These are phyloP conservation scores for Podaxis carcinomalis DNA, from an alignment of 768 basidiomycete genomes.

Conservation along the genomic window DNA sequence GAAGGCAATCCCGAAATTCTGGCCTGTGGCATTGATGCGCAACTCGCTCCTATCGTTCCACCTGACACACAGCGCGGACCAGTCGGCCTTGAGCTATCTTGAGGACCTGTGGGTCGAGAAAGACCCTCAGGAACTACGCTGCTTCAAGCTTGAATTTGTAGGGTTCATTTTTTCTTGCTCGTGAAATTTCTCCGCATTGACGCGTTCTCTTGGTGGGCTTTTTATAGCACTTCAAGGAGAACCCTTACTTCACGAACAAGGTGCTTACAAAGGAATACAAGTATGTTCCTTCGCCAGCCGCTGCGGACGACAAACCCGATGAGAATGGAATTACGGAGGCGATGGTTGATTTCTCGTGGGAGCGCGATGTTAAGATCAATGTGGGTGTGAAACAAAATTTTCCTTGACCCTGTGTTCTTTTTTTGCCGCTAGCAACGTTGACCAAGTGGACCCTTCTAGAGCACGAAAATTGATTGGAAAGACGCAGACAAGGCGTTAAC, in stretches of 20 bases:
- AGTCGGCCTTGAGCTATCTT: slow-evolving; percentile 76
- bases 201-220: neutral
- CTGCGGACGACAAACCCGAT: slow-evolving; percentile 55
- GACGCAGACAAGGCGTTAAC: slow-evolving; percentile 72
- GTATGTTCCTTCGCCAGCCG: slow-evolving; percentile 51
- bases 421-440: neutral
- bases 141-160: slow-evolving; percentile 87
- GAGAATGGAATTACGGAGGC: slow-evolving; percentile 72
- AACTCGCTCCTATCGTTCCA: slow-evolving; percentile 58
- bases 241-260: slow-evolving; percentile 75
- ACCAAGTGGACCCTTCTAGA: slow-evolving; percentile 29
- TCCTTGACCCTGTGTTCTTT: neutral
- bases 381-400: slow-evolving; percentile 34
- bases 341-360: slow-evolving; percentile 81
- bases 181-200: neutral
- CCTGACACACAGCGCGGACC: slow-evolving; percentile 71
- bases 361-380: slow-evolving; percentile 62
- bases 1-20: slow-evolving; percentile 72
- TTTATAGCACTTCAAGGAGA: slow-evolving; percentile 75
- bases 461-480: slow-evolving; percentile 77
- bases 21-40: slow-evolving; percentile 84
- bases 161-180: slow-evolving; percentile 28
- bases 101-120: slow-evolving; percentile 83
- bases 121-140: slow-evolving; percentile 69
- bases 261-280: slow-evolving; percentile 83